Conservation (phyloP, 371 early-diverging fungal genomes). For the Rhizopus arrhizus region DNA sequence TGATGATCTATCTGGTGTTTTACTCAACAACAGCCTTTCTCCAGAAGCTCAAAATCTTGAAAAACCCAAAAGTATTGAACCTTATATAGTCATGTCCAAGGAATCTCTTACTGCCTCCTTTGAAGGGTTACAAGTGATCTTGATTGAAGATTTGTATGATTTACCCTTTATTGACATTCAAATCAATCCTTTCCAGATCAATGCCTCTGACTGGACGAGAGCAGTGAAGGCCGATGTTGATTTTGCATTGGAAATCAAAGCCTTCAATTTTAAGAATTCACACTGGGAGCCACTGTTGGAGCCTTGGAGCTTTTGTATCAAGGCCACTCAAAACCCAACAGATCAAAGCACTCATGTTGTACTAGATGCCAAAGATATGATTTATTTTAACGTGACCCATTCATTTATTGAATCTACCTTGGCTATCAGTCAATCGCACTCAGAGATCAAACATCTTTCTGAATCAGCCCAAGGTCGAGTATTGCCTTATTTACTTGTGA, state of each 20-base stretch:
- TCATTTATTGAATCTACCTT: conserved; percentile 69
- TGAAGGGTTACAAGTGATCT: conserved; percentile 67
- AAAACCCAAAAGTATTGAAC: conserved; percentile 31
- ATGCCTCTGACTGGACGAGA: conserved; percentile 75
- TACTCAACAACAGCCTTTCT: not conserved
- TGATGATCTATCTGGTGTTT: conserved; percentile 12
- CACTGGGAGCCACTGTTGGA: conserved; percentile 93
- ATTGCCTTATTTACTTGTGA: conserved; percentile 73
- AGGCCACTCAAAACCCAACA: conserved; percentile 33
- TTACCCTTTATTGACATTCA: conserved; percentile 78
- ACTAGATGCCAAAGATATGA: conserved; percentile 58
- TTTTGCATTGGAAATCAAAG: conserved; percentile 76
- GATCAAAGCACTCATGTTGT: conserved; percentile 43
- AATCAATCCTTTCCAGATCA: conserved; percentile 66
- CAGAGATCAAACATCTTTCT: conserved; percentile 34
- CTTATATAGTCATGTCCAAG: conserved; percentile 51
- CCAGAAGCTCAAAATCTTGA: not conserved
- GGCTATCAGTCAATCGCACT: conserved; percentile 40
- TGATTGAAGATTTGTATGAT: conserved; percentile 82
- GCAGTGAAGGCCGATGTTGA: conserved; percentile 71
- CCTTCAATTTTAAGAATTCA: conserved; percentile 85
- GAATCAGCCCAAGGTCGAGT: conserved; percentile 39
- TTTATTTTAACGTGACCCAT: conserved; percentile 77
- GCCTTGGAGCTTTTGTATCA: conserved; percentile 64
- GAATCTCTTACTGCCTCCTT: conserved; percentile 53